Evolutionary conservation across 176 grass and related monocot genomes (phyloP).

Genomic region (Pontederia crassipes): DNA sequence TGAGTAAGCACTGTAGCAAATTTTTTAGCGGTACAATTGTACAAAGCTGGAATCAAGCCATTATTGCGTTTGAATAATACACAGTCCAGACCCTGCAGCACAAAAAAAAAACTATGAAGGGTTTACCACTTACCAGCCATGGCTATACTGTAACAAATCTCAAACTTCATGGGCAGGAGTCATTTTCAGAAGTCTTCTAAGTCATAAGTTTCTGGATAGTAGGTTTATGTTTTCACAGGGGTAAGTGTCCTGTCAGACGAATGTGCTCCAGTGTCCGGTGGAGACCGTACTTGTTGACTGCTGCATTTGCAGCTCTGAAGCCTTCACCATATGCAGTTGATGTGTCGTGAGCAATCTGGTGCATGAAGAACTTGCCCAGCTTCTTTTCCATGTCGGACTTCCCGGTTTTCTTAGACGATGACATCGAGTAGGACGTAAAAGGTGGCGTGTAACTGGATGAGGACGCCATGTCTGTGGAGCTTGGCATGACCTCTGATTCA

Average conservation of each 20-base stretch:
- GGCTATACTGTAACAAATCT: too few relatives aligned
- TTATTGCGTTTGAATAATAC: too few relatives aligned
- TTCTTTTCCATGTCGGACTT: conserved; percentile 84
- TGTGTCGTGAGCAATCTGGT: conserved; percentile 83
- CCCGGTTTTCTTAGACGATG: conserved; percentile 69
- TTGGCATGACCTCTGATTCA: conserved; percentile 79
- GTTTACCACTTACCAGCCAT: too few relatives aligned
- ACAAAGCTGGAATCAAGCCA: too few relatives aligned
- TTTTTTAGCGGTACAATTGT: too few relatives aligned
- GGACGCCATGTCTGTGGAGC: conserved; percentile 21
- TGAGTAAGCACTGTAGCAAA: background rate
- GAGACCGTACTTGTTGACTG: conserved; percentile 68
- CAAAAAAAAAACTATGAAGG: too few relatives aligned
- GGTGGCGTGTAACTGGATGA: conserved; percentile 38
- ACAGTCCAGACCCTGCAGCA: too few relatives aligned
- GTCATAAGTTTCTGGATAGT: too few relatives aligned
- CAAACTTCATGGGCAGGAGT: too few relatives aligned
- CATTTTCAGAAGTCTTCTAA: too few relatives aligned
- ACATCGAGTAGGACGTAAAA: conserved; percentile 27
- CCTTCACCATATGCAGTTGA: conserved; percentile 74
- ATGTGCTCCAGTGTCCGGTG: conserved; percentile 68
- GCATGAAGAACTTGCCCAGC: conserved; percentile 92
- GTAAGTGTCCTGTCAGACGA: conserved; percentile 40
- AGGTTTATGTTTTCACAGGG: conserved; percentile 21
- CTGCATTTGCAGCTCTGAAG: conserved; percentile 69